Percentiles rank a stretch among this genome's conserved stretches.
Conservation (phyloP, 2,329 filamentous ascomycete genomes). For the Phyllosticta capitalensis region DNA sequence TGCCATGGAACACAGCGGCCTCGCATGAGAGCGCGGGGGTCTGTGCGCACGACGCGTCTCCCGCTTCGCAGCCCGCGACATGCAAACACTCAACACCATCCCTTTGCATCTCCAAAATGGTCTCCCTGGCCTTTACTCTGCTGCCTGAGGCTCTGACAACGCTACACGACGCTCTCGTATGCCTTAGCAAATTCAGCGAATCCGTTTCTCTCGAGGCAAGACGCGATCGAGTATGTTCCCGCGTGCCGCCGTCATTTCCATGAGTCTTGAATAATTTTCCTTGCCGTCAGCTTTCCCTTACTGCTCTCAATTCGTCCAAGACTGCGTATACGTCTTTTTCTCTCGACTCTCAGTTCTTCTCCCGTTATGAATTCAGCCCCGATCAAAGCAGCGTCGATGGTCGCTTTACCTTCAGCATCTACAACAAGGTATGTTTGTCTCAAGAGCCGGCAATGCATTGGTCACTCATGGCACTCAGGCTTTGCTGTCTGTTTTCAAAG, state of each 20-base stretch:
- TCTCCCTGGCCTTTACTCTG: constrained; percentile 58
- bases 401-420: constrained; percentile 64
- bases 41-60: not conserved
- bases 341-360: constrained; percentile 62
- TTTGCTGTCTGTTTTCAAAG: constrained; percentile 65
- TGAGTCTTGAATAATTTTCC: constrained; percentile 8
- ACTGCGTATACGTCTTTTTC: constrained; percentile 68
- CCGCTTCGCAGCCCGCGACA: not conserved
- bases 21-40: constrained; percentile 8
- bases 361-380: constrained; percentile 56
- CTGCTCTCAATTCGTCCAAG: constrained; percentile 69
- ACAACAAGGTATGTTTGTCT: constrained; percentile 49
- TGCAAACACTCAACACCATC: not conserved
- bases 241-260: constrained; percentile 11
- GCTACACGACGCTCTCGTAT: constrained; percentile 64
- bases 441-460: not conserved
- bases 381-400: constrained; percentile 27
- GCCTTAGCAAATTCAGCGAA: constrained; percentile 71
- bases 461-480: constrained; percentile 14
- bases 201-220: constrained; percentile 66
- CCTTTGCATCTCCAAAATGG: constrained; percentile 23
- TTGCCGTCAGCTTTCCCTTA: constrained; percentile 53
- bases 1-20: not conserved
- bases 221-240: constrained; percentile 49
- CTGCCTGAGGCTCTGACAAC: constrained; percentile 62